Conservation (phyloP, 2,329 filamentous ascomycete species). For the Atkinsonella texensis region DNA sequence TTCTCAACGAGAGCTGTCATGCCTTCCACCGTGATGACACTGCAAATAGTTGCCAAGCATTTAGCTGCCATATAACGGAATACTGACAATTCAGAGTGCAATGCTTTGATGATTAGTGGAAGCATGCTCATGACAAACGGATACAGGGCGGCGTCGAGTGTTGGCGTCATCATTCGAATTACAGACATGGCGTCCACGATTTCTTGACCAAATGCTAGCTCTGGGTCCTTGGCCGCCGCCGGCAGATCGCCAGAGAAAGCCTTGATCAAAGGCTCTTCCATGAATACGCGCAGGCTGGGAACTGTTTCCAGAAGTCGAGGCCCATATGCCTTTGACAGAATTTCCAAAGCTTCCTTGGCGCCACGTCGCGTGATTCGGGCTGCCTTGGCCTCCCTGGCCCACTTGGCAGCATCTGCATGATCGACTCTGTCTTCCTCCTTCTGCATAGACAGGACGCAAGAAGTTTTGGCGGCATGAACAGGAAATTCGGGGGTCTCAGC, state of each 20-base stretch:
- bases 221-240: slow-evolving; percentile 58
- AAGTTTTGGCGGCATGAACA: slow-evolving; percentile 65
- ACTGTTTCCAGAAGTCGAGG: slow-evolving; percentile 67
- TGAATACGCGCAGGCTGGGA: slow-evolving; percentile 67
- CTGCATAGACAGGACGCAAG: slow-evolving; percentile 79
- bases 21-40: slow-evolving; percentile 84
- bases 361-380: slow-evolving; percentile 85
- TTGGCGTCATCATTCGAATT: slow-evolving; percentile 86
- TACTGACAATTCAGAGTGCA: slow-evolving; percentile 81
- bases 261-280: slow-evolving; percentile 66
- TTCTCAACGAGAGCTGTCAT: slow-evolving; percentile 95
- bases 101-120: slow-evolving; percentile 73
- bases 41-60: slow-evolving; percentile 94
- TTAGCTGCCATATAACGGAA: slow-evolving; percentile 96
- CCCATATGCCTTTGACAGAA: slow-evolving; percentile 71
- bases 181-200: slow-evolving; percentile 91
- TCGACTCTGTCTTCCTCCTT: slow-evolving; percentile 96
- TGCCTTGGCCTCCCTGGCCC: slow-evolving; percentile 77
- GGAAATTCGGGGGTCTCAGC: slow-evolving; percentile 94
- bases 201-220: slow-evolving; percentile 72
- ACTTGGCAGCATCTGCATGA: slow-evolving; percentile 80
- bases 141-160: slow-evolving; percentile 62
- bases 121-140: slow-evolving; percentile 73
- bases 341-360: slow-evolving; percentile 87
- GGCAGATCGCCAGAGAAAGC: slow-evolving; percentile 67